Base-by-base conservation (phyloP, 257 asterid species). In the Solanum chilense region DNA sequence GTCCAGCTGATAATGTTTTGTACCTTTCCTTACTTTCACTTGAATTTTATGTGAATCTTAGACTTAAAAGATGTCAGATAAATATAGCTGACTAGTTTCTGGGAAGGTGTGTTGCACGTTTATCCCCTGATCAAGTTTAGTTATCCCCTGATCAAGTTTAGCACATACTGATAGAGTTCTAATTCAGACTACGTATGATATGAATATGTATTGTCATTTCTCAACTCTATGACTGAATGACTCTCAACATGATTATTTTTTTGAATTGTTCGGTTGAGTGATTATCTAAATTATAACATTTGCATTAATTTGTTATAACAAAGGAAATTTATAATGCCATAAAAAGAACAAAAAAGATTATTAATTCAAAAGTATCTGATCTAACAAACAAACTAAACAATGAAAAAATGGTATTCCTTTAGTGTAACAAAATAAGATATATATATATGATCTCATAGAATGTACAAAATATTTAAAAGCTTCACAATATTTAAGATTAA, bases 1-100 rank as follows among this genome's bases (percentile, higher is more conserved):
- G 97, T 91, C 68, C 75, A 68, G 74, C 45, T 75, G 10, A 77
- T 83, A 78, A 76, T 44, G 78, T 86, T 66, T 31, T 56, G 41
- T 66, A 23, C 86, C 62, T 85, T 88, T 71, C 11, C 56, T 39
- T 64, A 27, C 29, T 47, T 82, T 81, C n/a, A 29, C 84, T 81
- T 82, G 56, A 52, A 49, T 69, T 42, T 85, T 69, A 20, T 70
- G 70, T 27, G 68, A 70, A 44, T 29, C 69, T 85, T 41, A 20
- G 35, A 69, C 82, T 44, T 9, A 44, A 49, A 68, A 68, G 27
- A 80, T 47, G 44, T 21, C 12, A 25, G 25, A 80, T 45, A 47
- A 80, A 20, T 80, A 47, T 47, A 49, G 14, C 66, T 5, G 9
- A 45, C 27, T n/a, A 27, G 33, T 78, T 45, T 47, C 7, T 47